phyloP scores from a whole-genome alignment of 768 basidiomycete species.

The Tulasnella sp. region DNA sequence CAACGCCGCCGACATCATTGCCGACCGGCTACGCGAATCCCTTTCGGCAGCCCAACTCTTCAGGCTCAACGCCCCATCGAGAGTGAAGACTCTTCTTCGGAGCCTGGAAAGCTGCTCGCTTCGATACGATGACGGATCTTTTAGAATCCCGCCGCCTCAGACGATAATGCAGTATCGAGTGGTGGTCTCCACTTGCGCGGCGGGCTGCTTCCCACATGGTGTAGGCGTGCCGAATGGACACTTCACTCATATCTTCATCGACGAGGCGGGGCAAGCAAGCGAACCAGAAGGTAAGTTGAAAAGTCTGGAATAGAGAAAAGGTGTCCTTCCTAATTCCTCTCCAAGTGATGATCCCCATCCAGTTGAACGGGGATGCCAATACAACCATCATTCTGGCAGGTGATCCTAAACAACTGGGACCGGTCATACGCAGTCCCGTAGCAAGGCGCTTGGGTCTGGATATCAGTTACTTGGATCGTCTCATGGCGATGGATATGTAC shows the following conservation, averaged over 20 bases:
- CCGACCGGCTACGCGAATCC: conserved; percentile 22
- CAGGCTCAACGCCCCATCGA: conserved; percentile 29
- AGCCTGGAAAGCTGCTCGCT: conserved; percentile 41
- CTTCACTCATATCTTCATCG: conserved; percentile 64
- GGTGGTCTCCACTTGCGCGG: conserved; percentile 62
- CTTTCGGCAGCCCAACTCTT: conserved; percentile 25
- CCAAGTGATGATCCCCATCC: conserved; percentile 52
- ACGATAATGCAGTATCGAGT: conserved; percentile 45
- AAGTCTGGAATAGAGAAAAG: too few species aligned
- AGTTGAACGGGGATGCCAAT: conserved; percentile 48
- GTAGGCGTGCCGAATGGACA: conserved; percentile 59
- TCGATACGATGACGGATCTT: conserved; percentile 42
- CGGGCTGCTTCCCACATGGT: conserved; percentile 52
- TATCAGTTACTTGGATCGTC: conserved; percentile 57
- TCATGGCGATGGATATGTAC: conserved; percentile 46
- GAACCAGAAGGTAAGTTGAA: conserved; percentile 53
- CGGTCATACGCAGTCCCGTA: conserved; percentile 56
- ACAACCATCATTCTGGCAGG: conserved; percentile 64
- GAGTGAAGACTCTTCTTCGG: conserved; percentile 39
- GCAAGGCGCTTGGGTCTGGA: conserved; percentile 56
- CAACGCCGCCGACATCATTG: conserved; percentile 30
- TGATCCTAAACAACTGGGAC: conserved; percentile 68
- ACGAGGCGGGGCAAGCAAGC: conserved; percentile 66
- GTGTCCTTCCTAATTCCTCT: conserved; percentile 13
- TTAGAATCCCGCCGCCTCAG: conserved; percentile 45